Evolutionary conservation across 2,329 filamentous ascomycete genomes (phyloP).

Genomic region (Byssoonygena ceratinophila): DNA sequence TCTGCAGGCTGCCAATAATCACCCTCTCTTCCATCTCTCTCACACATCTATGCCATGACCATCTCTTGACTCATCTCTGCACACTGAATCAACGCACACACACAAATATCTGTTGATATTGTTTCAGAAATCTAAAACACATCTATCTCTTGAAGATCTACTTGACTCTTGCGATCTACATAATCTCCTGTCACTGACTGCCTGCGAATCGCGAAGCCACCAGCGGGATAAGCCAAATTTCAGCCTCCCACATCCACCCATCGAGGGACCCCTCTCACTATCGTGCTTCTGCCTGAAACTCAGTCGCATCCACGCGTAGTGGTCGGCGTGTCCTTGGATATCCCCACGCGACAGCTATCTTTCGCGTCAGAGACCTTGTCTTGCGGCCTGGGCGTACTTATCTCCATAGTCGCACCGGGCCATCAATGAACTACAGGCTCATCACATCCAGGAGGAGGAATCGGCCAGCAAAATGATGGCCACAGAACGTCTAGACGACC

Average conservation of each 20-base stretch:
- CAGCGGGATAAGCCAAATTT: slow-evolving; percentile 1
- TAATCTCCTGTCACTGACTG: not conserved
- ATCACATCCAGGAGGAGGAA: not conserved
- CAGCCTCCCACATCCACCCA: not conserved
- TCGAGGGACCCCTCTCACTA: not conserved
- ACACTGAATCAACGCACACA: not conserved
- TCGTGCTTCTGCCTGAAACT: slow-evolving; percentile 9
- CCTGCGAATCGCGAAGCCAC: slow-evolving; percentile 1
- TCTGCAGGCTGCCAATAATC: not conserved
- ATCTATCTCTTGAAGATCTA: not conserved
- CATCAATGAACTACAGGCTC: slow-evolving; percentile 7
- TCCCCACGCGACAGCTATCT: slow-evolving; percentile 2
- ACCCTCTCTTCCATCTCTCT: not conserved
- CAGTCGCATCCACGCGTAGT: slow-evolving; percentile 10
- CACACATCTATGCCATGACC: not conserved
- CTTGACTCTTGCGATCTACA: not conserved
- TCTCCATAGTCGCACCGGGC: not conserved
- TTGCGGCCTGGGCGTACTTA: slow-evolving; percentile 1
- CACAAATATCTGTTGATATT: not conserved
- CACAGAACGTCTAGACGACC: slow-evolving; percentile 26
- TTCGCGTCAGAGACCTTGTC: not conserved
- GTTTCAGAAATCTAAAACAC: not conserved
- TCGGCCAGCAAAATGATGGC: slow-evolving; percentile 15
- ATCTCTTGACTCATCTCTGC: not conserved
- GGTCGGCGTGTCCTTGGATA: not conserved